Evolutionary conservation across 768 basidiomycete genomes (phyloP), one percentile per base, ranked within the genome.

Genomic region (Auricularia heimuer): DNA sequence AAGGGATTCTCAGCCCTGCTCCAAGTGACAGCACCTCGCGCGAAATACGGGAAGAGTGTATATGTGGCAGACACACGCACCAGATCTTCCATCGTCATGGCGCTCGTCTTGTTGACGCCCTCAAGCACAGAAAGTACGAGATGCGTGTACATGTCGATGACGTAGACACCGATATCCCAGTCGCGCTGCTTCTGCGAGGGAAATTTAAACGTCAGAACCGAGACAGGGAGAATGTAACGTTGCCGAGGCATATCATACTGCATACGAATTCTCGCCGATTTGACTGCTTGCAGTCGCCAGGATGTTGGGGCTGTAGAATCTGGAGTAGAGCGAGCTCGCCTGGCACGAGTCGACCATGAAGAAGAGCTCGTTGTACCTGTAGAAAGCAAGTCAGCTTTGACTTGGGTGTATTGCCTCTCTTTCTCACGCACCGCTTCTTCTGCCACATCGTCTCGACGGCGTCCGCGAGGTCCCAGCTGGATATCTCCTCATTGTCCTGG

Each of bases 261-360:
- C 97, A 71, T 95, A 98, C 1, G 94, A 97, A 72, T 88, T 97
- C 75, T 98, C 90, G 47, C 83, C 89, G 34, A 95, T 77, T 62
- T 83, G 76, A 8, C 92, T 91, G 0, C 92, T 94, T 0, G 93
- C 95, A 0, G 93, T 94, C 0, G 95, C 92, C 3, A 96, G 83
- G 62, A 98, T 88, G 69, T 95, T 92, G 0, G 94, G 94, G 1
- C 93, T 94, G 75, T 95, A 95, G 69, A 96, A 85, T 72, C 94
- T 90, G 62, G 88, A 86, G 72, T 92, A 98, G 87, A 99, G 88
- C 3, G 92, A 92, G 72, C 93, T 96, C 34, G 96, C 97, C 75
- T 99, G 94, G 73, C 96, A 99, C 0, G 96, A 98, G 71, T 99
- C 96, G 66, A 95, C 88, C 91, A 98, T 98, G 80, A 96, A 97